phyloP scores from a whole-genome alignment of 345 rosid species.

The Corymbia maculata region DNA sequence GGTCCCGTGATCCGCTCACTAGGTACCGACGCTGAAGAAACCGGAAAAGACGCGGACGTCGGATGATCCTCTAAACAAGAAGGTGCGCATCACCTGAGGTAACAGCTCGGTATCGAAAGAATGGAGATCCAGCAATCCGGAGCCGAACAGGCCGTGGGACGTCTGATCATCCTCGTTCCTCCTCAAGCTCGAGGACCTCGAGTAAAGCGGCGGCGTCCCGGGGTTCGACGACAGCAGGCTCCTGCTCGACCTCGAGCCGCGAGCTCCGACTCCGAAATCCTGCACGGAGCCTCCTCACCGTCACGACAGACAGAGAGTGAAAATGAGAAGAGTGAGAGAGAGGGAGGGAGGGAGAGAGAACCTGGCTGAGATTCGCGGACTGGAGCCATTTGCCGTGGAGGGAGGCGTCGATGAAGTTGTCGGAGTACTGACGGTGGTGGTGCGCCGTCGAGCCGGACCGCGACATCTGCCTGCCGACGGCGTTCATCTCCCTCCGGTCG shows the following conservation, averaged over 20 bases:
- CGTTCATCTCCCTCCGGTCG: slow-evolving; percentile 8
- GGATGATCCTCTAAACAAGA: background rate
- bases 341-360: rapidly evolving
- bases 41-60: background rate
- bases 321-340: background rate
- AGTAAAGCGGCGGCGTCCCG: slow-evolving; percentile 2
- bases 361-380: slow-evolving; percentile 6
- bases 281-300: background rate
- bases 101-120: slow-evolving; percentile 55
- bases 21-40: background rate
- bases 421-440: slow-evolving; percentile 47
- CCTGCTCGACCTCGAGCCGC: background rate
- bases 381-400: slow-evolving; percentile 29
- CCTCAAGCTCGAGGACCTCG: slow-evolving; percentile 37
- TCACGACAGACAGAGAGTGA: background rate
- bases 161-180: slow-evolving; percentile 22
- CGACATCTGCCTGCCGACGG: slow-evolving; percentile 29
- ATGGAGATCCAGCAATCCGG: slow-evolving; percentile 54
- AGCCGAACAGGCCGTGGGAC: slow-evolving; percentile 23
- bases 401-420: slow-evolving; percentile 29
- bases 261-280: background rate
- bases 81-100: slow-evolving; percentile 15
- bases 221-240: background rate
- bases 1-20: background rate
- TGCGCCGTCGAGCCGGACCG: slow-evolving; percentile 31